Conservation (phyloP, 257 asterid genomes). For the Nicotiana obtusifolia region DNA sequence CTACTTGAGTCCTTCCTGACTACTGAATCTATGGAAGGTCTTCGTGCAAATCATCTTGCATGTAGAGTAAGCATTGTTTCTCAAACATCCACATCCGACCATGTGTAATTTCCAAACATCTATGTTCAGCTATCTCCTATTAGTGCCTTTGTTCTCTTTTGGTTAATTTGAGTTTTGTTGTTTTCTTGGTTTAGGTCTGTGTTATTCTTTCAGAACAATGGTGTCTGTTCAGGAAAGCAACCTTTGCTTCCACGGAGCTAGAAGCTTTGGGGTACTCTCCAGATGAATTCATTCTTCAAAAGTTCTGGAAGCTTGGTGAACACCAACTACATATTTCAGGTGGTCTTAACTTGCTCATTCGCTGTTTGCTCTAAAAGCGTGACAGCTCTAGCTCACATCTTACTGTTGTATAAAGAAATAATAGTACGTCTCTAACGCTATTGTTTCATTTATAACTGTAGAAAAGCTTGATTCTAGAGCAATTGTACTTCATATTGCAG, state of each 20-base stretch:
- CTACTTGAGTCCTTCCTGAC: constrained; percentile 66
- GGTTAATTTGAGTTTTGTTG: constrained; percentile 3
- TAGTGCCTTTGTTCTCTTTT: constrained; percentile 14
- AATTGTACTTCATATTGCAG: background rate
- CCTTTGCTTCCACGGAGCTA: constrained; percentile 59
- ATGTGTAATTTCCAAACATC: background rate
- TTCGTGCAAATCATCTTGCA: constrained; percentile 54
- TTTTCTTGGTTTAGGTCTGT: constrained; percentile 53
- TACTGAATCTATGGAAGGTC: constrained; percentile 34
- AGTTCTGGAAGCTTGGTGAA: constrained; percentile 85
- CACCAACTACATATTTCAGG: constrained; percentile 69
- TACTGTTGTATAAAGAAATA: background rate
- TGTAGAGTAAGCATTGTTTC: constrained; percentile 54
- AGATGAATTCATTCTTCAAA: constrained; percentile 45
- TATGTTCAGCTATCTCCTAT: background rate
- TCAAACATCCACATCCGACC: background rate
- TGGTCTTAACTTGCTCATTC: constrained; percentile 25
- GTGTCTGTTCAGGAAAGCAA: constrained; percentile 71
- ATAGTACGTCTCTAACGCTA: background rate
- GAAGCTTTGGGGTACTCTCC: constrained; percentile 68
- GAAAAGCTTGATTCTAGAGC: background rate
- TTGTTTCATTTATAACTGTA: background rate
- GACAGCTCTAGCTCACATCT: constrained; percentile 1
- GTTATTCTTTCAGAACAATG: constrained; percentile 70
- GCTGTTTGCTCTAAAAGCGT: background rate